Evolutionary conservation across 148 eudicot species (phyloP), one percentile per base, ranked within the genome.

Genomic region (Silene uniflora): DNA sequence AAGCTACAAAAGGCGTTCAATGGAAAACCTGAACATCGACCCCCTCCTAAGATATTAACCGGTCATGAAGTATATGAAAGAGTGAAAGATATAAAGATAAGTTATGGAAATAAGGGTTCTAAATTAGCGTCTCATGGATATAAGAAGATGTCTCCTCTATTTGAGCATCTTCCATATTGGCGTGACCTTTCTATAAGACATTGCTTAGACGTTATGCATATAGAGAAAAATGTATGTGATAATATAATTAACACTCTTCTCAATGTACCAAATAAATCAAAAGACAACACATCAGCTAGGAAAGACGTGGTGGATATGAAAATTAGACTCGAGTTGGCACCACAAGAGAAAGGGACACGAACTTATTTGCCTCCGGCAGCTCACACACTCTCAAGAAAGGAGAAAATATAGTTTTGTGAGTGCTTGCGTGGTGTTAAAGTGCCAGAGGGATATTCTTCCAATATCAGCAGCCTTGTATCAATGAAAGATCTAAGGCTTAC

Each of bases 121-220:
- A 6, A 10, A 10, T 44, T 67, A 12, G 14, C 42, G 0, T 24
- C 16, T n/a, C 55, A 0, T 32, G 65, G 67, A 3, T 78, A 69
- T 39, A 72, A 73, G 14, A 65, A 73, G 58, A 55, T 35, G 42
- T 78, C 81, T 0, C 72, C 42, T 14, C 69, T 77, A 17, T 77
- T 70, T 70, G 47, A 71, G 1, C 32, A 29, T 1, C 46, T 76
- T 13, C 68, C 79, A 12, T 76, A 76, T 69, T 76, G 39, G 67
- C 13, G 59, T 14, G 14, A 11, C 25, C 39, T 77, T 18, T 21
- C 21, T 49, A 62, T 78, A 19, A 17, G 64, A 22, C 76, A 63
- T 22, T 78, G 16, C 18, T 21, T 78, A 1, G 81, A 77, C 6
- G 55, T 49, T 49, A 49, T 49, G 55, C 55, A 49, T 49, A 49